Evolutionary conservation across 176 grass and related monocot genomes (phyloP).

Genomic region (Microstegium vimineum): DNA sequence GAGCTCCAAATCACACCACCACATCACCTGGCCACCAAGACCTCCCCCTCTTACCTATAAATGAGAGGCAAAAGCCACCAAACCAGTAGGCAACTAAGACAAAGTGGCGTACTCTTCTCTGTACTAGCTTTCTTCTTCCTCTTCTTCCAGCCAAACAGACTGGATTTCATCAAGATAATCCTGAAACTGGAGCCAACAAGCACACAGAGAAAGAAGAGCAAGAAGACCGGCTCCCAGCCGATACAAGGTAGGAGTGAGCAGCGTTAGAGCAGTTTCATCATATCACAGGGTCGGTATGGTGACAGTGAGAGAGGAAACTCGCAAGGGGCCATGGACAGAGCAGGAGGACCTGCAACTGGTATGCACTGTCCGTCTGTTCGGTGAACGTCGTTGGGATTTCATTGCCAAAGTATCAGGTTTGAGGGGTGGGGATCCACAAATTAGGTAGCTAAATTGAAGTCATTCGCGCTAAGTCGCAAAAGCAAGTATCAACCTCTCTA

Average conservation of each 20-base stretch:
- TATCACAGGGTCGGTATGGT: constrained; percentile 52
- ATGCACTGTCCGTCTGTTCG: constrained; percentile 96
- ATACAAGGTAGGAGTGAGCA: constrained; percentile 46
- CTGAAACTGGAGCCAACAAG: constrained; percentile 54
- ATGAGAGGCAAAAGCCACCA: constrained; percentile 68
- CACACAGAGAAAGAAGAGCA: constrained; percentile 43
- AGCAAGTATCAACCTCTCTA: constrained; percentile 25
- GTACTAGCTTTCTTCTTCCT: constrained; percentile 9
- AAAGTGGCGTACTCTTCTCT: constrained; percentile 20
- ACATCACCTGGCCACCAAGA: constrained; percentile 39
- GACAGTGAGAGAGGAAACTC: constrained; percentile 77
- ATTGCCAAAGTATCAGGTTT: constrained; percentile 98
- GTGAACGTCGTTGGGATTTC: constrained; percentile 99
- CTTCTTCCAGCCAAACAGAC: constrained; percentile 23
- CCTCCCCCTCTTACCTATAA: constrained; percentile 56
- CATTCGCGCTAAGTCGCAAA: constrained; percentile 46
- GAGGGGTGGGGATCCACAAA: constrained; percentile 85
- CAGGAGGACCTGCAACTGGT: constrained; percentile 97
- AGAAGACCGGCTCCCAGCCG: constrained; percentile 36
- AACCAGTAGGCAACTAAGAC: constrained; percentile 38
- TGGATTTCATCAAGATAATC: constrained; percentile 40
- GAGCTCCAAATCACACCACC: constrained; percentile 40
- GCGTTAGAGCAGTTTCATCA: constrained; percentile 28
- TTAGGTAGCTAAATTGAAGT: constrained; percentile 40
- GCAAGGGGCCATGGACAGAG: constrained; percentile 85